A percentile compares a stretch with the other conserved stretches of the same genome.
phyloP scores from a whole-genome alignment of 2,329 filamentous ascomycete genomes.

The Aspergillus sp. region DNA sequence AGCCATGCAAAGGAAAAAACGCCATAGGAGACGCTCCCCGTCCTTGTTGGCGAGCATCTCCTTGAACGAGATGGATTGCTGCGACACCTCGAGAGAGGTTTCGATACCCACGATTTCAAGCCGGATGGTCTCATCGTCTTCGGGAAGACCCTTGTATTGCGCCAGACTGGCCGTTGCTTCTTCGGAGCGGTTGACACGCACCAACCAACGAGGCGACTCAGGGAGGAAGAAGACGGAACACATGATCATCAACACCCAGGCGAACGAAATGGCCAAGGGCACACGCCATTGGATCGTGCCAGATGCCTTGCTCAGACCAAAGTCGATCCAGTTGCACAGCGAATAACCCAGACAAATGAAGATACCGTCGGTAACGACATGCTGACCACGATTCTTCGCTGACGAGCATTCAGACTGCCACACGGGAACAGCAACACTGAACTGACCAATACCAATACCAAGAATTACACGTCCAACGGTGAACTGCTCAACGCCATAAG shows the following conservation, averaged over 20 bases:
- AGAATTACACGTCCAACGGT: slow-evolving; percentile 44
- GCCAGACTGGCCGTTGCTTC: slow-evolving; percentile 11
- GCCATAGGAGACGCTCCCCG: slow-evolving; percentile 15
- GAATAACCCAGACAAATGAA: slow-evolving; percentile 31
- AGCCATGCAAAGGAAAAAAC: slow-evolving; percentile 12
- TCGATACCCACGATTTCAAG: slow-evolving; percentile 14
- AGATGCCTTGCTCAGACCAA: slow-evolving; percentile 42
- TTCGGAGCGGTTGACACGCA: slow-evolving; percentile 12
- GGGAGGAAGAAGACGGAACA: slow-evolving; percentile 42
- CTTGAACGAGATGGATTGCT: slow-evolving; percentile 7
- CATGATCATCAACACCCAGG: slow-evolving; percentile 47
- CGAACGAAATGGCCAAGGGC: slow-evolving; percentile 50
- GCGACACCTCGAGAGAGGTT: slow-evolving; percentile 12
- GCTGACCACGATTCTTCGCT: slow-evolving; percentile 41
- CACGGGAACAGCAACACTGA: slow-evolving; percentile 43
- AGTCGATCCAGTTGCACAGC: slow-evolving; percentile 40
- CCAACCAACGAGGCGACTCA: slow-evolving; percentile 38
- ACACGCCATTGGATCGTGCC: slow-evolving; percentile 44
- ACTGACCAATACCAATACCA: slow-evolving; percentile 44
- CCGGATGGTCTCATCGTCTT: slow-evolving; percentile 6
- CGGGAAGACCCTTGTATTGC: slow-evolving; percentile 9
- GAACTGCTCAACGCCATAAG: slow-evolving; percentile 40
- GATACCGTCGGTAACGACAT: slow-evolving; percentile 44
- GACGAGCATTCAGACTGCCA: slow-evolving; percentile 46
- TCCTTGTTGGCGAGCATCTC: slow-evolving; percentile 14